Conservation (phyloP, 169 alveolate species). For the Cryptosporidium meleagridis region DNA sequence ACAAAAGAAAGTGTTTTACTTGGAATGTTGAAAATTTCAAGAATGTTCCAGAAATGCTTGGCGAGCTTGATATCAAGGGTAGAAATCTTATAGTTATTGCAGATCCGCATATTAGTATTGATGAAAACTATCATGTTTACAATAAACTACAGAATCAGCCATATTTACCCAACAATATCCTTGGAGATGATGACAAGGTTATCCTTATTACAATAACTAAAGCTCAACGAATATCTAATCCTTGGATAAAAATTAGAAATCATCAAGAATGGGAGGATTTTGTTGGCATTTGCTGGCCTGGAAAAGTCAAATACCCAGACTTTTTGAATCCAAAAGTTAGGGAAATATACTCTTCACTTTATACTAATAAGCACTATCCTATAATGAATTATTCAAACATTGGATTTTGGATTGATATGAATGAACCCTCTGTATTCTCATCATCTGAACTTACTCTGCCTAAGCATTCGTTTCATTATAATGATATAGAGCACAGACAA, state of each 20-base stretch:
- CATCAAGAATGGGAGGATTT: slow-evolving; percentile 57
- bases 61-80: slow-evolving; percentile 74
- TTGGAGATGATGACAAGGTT: neutral
- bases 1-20: slow-evolving; percentile 87
- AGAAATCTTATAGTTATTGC: slow-evolving; percentile 87
- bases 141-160: slow-evolving; percentile 34
- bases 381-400: slow-evolving; percentile 53
- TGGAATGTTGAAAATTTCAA: slow-evolving; percentile 85
- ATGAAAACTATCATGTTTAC: slow-evolving; percentile 79
- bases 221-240: neutral
- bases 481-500: slow-evolving; percentile 77
- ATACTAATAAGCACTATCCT: slow-evolving; percentile 39
- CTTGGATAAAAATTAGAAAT: slow-evolving; percentile 44
- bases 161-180: neutral
- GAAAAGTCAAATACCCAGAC: slow-evolving; percentile 77
- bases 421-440: slow-evolving; percentile 92
- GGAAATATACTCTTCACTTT: slow-evolving; percentile 43
- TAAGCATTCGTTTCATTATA: slow-evolving; percentile 80
- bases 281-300: slow-evolving; percentile 80
- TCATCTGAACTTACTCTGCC: slow-evolving; percentile 89
- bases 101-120: slow-evolving; percentile 90
- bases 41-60: slow-evolving; percentile 80
- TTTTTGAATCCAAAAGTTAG: slow-evolving; percentile 62
- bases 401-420: slow-evolving; percentile 93
- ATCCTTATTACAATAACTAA: neutral